phyloP scores from a whole-genome alignment of 495 filamentous ascomycete species.

The Neurospora tetraspora region DNA sequence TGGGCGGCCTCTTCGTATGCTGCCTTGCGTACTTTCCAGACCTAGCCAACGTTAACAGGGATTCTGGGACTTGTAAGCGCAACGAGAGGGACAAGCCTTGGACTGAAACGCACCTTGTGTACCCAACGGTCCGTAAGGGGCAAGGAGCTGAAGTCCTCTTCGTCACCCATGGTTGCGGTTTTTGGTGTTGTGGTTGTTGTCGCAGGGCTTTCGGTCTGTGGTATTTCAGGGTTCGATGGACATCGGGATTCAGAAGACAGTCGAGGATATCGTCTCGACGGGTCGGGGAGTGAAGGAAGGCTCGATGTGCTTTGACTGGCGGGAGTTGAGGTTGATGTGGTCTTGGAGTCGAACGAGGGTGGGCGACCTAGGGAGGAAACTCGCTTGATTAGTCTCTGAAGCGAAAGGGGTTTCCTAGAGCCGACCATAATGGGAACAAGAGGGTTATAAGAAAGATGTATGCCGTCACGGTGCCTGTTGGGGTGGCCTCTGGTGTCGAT shows the following conservation, averaged over 20 bases:
- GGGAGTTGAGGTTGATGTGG: slow-evolving; percentile 2
- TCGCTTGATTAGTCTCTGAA: slow-evolving; percentile 18
- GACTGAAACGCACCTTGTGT: slow-evolving; percentile 59
- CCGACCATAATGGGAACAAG: slow-evolving; percentile 8
- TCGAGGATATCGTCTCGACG: not conserved
- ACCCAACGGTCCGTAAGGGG: slow-evolving; percentile 73
- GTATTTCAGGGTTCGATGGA: not conserved
- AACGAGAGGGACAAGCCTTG: not conserved
- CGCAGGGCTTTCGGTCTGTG: not conserved
- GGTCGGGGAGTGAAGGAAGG: not conserved
- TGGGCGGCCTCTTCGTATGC: slow-evolving; percentile 90
- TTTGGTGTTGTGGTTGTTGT: slow-evolving; percentile 3
- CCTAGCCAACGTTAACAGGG: slow-evolving; percentile 30
- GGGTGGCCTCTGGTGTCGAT: not conserved
- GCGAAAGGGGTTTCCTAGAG: slow-evolving; percentile 4
- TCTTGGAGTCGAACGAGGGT: slow-evolving; percentile 1
- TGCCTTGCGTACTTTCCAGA: slow-evolving; percentile 95
- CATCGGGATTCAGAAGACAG: not conserved
- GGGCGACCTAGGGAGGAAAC: slow-evolving; percentile 8
- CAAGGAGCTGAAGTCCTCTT: slow-evolving; percentile 77
- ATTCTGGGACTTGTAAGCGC: slow-evolving; percentile 2
- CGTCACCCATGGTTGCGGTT: slow-evolving; percentile 50
- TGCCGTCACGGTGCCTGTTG: not conserved
- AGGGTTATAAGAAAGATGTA: not conserved
- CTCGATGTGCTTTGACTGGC: not conserved